A percentile compares a stretch with the other conserved stretches of the same genome.
Evolutionary conservation across 345 rosid species (phyloP).

Genomic region (Isatis tinctoria): DNA sequence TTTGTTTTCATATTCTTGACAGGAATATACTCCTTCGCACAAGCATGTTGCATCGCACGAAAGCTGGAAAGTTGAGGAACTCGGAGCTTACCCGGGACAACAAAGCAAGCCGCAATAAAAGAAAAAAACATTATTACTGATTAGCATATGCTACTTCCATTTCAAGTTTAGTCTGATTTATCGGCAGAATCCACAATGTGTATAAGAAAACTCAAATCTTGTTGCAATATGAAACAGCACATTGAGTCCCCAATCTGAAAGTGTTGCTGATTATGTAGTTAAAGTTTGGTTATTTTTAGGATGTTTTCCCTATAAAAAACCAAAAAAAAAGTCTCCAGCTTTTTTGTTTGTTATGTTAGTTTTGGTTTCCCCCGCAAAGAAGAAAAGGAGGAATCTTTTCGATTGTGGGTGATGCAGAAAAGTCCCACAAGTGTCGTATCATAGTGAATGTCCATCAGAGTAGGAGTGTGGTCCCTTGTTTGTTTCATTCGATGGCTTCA

Average conservation of each 20-base stretch:
- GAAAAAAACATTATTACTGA: not conserved
- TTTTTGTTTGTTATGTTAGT: not conserved
- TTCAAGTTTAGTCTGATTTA: conserved; percentile 20
- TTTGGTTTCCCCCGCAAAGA: not conserved
- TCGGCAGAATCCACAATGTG: conserved; percentile 11
- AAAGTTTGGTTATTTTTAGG: conserved; percentile 6
- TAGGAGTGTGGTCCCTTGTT: conserved; percentile 26
- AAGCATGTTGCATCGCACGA: conserved; percentile 77
- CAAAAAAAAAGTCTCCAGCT: not conserved
- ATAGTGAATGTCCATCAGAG: conserved; percentile 23
- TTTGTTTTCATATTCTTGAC: conserved; percentile 21
- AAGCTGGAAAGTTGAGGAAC: conserved; percentile 84
- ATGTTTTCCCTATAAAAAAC: not conserved
- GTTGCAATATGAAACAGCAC: conserved; percentile 20
- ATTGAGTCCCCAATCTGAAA: conserved; percentile 12
- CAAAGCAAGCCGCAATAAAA: conserved; percentile 26
- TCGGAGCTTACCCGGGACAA: conserved; percentile 52
- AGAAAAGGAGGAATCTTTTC: conserved; percentile 23
- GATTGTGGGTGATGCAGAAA: conserved; percentile 28
- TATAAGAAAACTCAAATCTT: conserved; percentile 23
- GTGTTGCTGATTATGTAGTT: conserved; percentile 11
- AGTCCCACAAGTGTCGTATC: conserved; percentile 28
- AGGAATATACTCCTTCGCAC: conserved; percentile 72
- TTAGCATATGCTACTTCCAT: conserved; percentile 15
- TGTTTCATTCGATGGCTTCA: conserved; percentile 32